phyloP scores from a whole-genome alignment of 2,329 filamentous ascomycete species.

The Nemania serpens region DNA sequence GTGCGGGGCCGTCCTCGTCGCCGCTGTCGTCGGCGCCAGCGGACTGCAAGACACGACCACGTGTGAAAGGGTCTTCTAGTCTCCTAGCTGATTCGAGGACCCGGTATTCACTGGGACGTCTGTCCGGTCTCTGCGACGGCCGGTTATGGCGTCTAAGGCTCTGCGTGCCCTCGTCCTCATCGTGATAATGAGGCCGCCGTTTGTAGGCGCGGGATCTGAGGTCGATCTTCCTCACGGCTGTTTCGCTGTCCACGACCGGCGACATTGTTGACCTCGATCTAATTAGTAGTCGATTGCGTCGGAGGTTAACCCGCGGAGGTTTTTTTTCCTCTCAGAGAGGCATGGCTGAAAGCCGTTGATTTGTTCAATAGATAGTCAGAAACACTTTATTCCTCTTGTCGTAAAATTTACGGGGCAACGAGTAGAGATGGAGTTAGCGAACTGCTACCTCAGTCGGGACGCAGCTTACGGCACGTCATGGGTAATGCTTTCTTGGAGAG shows the following conservation, averaged over 20 bases:
- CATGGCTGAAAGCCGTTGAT: not conserved
- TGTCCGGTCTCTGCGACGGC: too few relatives aligned
- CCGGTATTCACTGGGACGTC: too few relatives aligned
- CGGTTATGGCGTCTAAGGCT: not conserved
- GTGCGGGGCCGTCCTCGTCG: not conserved
- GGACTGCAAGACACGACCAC: constrained; percentile 11
- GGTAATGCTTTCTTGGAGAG: not conserved
- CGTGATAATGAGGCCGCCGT: constrained; percentile 17
- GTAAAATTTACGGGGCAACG: not conserved
- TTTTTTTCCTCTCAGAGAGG: not conserved
- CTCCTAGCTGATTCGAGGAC: not conserved
- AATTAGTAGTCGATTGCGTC: not conserved
- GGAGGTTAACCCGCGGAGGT: not conserved
- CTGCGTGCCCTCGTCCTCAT: constrained; percentile 2
- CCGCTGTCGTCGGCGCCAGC: not conserved
- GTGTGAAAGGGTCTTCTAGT: not conserved
- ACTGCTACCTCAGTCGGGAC: not conserved
- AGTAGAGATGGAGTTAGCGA: constrained; percentile 1
- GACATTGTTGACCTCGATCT: constrained; percentile 13
- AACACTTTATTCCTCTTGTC: not conserved
- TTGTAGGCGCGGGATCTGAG: not conserved
- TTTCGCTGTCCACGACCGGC: constrained; percentile 6
- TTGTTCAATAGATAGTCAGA: not conserved
- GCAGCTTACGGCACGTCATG: not conserved
- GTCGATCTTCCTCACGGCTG: not conserved